Evolutionary conservation across 352 stramenopile species (phyloP).

Genomic region (Pythium folliculosum): DNA sequence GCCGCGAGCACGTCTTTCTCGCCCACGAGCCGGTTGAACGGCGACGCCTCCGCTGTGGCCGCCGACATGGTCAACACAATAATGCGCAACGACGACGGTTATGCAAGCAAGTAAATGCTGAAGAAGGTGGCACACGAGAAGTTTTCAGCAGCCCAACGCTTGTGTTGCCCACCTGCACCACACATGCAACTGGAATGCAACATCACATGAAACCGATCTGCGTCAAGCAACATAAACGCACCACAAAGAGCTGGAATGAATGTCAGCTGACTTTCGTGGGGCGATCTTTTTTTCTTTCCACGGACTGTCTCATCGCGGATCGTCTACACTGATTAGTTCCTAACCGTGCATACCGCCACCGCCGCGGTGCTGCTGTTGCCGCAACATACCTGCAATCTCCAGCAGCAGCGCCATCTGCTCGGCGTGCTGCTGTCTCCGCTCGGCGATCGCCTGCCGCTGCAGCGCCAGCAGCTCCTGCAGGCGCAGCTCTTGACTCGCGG

Average conservation of each 20-base stretch:
- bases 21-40: constrained; percentile 51
- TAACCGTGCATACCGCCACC: not conserved
- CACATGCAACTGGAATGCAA: constrained; percentile 5
- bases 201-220: not conserved
- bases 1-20: constrained; percentile 77
- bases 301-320: not conserved
- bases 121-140: too few relatives aligned
- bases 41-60: constrained; percentile 26
- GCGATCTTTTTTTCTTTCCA: constrained; percentile 6
- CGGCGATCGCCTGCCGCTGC: constrained; percentile 42
- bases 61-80: constrained; percentile 4
- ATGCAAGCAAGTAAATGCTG: not conserved
- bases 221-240: not conserved
- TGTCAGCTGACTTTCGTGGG: not conserved
- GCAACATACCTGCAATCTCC: constrained; percentile 43
- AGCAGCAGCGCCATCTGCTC: constrained; percentile 55
- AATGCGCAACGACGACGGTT: too few relatives aligned
- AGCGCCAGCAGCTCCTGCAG: constrained; percentile 38
- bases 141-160: not conserved
- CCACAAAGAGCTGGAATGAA: constrained; percentile 2
- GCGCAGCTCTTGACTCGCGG: constrained; percentile 3
- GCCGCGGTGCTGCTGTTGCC: constrained; percentile 13
- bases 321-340: not conserved
- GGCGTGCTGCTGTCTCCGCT: constrained; percentile 52
- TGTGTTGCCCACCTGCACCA: not conserved